Evolutionary conservation across 2,329 filamentous ascomycete species (phyloP), one percentile per base, ranked within the genome.

Genomic region (Ambrosiella cleistominuta): DNA sequence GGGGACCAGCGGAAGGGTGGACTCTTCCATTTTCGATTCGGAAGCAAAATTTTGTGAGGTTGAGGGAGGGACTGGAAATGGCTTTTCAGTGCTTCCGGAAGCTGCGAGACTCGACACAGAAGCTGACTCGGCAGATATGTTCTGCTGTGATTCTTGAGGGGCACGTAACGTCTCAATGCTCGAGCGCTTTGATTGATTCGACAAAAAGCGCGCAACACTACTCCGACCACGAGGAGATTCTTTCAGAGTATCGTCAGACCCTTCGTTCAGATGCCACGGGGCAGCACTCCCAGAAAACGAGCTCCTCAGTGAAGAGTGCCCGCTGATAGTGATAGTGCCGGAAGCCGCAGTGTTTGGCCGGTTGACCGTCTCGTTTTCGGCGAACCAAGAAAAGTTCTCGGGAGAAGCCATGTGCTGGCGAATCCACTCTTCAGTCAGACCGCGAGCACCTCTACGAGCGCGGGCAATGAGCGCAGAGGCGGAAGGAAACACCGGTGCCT

Each of bases 401-500:
- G 52, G 38, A 11, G 13, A 40, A n/a, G 83, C 78, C n/a, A 87
- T 82, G 66, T 90, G 88, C 62, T 87, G 85, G 61, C 86, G 84
- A 63, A 93, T 88, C 87, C 87, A 91, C 72, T 89, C 85, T 68
- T 90, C 85, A 0, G 85, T 88, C 57, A 90, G 77, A 60, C 83
- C 81, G 63, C 75, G 74, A 13, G 75, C 72, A 58, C 78, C 74
- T 66, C 81, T 72, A 66, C 81, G 71, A 54, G 75, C 81, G 63
- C 81, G 76, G 64, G 83, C 83, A 53, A 78, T 79, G 62, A 84
- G 76, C 27, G 83, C 79, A 7, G 79, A 77, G 27, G 79, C 80
- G 64, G 72, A 80, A 40, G 74, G 70, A 7, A 68, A 64, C 45
- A 70, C 69, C 17, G 66, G 65, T 37, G 52, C 42, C 35, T 55